phyloP scores from a whole-genome alignment of 2,329 filamentous ascomycete genomes.

The Diaporthe ilicicola region DNA sequence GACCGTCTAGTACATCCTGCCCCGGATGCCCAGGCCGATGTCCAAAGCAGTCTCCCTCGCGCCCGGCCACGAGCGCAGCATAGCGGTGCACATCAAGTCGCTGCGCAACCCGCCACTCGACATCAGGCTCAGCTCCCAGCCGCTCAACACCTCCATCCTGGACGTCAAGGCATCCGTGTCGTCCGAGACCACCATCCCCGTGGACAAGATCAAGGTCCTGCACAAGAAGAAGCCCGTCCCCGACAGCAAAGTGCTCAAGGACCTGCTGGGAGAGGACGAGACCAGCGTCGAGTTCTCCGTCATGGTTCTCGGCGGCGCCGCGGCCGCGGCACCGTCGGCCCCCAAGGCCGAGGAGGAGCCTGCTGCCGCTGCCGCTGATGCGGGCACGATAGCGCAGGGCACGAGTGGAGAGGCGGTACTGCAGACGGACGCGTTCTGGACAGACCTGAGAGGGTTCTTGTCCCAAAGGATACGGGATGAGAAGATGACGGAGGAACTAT shows the following conservation, averaged over 20 bases:
- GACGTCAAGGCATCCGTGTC: constrained; percentile 79
- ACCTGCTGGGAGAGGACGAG: constrained; percentile 69
- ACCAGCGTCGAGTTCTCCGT: constrained; percentile 77
- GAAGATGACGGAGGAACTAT: constrained; percentile 69
- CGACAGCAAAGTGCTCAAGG: constrained; percentile 80
- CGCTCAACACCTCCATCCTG: constrained; percentile 76
- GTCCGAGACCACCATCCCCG: constrained; percentile 66
- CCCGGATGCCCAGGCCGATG: constrained; percentile 67
- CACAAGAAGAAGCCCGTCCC: constrained; percentile 85
- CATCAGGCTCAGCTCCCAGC: constrained; percentile 69
- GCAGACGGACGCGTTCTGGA: constrained; percentile 82
- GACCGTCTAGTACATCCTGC: constrained; percentile 71
- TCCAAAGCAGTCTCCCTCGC: constrained; percentile 48
- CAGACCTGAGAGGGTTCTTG: constrained; percentile 83
- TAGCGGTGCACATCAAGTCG: constrained; percentile 74
- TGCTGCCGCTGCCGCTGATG: constrained; percentile 49
- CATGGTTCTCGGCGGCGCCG: constrained; percentile 57
- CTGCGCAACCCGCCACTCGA: constrained; percentile 78
- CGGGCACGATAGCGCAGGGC: constrained; percentile 56
- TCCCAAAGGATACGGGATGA: constrained; percentile 80
- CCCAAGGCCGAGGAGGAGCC: constrained; percentile 49
- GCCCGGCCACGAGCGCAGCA: constrained; percentile 61
- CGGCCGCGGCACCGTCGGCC: constrained; percentile 42
- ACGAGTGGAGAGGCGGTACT: constrained; percentile 69
- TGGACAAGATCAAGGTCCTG: constrained; percentile 87